A percentile compares a stretch with the other conserved stretches of the same genome.
Evolutionary conservation across 176 grass and related monocot genomes (phyloP).

Genomic region (Rhynchospora breviuscula): DNA sequence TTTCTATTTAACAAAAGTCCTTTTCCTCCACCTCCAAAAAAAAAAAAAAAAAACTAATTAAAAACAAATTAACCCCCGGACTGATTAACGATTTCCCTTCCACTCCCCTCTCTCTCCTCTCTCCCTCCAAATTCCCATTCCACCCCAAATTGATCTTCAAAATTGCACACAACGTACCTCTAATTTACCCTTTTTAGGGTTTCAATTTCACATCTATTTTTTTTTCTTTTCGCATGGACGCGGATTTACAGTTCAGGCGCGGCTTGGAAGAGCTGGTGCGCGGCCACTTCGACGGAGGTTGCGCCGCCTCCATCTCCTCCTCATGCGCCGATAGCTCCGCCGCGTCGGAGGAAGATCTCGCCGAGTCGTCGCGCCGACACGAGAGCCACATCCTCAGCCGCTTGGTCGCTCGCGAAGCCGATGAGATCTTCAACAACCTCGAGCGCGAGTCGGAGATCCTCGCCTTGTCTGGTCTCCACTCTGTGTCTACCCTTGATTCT

Average conservation of each 20-base stretch:
- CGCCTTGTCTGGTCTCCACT: slow-evolving; percentile 73
- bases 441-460: slow-evolving; percentile 91
- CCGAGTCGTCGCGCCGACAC: slow-evolving; percentile 48
- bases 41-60: slow-evolving; percentile 15
- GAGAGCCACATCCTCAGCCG: slow-evolving; percentile 78
- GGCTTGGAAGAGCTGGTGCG: slow-evolving; percentile 96
- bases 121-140: slow-evolving; percentile 24
- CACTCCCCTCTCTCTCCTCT: not conserved
- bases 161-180: not conserved
- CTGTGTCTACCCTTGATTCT: slow-evolving; percentile 78
- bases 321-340: slow-evolving; percentile 51
- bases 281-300: slow-evolving; percentile 73
- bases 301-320: slow-evolving; percentile 52
- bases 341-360: slow-evolving; percentile 13
- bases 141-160: slow-evolving; percentile 9
- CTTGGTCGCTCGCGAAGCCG: slow-evolving; percentile 92
- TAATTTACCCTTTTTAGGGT: slow-evolving; percentile 24
- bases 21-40: slow-evolving; percentile 16
- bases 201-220: not conserved
- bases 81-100: not conserved
- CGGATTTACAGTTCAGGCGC: slow-evolving; percentile 77
- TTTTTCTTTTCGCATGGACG: slow-evolving; percentile 60
- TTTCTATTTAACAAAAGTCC: not conserved
- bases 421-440: slow-evolving; percentile 95
- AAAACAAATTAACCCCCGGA: not conserved